phyloP scores from a whole-genome alignment of 768 basidiomycete genomes.

The Xerocomus brunneocitrinus region DNA sequence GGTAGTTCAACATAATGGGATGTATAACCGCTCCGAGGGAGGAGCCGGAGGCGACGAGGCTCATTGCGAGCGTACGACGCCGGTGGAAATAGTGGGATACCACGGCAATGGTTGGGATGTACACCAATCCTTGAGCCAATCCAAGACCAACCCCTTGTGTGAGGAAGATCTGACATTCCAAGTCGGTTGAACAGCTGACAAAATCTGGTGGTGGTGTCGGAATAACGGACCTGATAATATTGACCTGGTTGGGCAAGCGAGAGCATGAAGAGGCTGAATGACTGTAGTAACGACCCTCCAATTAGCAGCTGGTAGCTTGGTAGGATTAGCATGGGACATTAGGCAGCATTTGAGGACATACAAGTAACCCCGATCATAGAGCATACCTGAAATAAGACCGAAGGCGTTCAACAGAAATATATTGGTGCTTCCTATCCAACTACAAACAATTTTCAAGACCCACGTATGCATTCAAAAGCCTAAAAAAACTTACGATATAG shows the following conservation, averaged over 20 bases:
- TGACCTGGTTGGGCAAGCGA: constrained; percentile 39
- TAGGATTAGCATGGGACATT: not conserved
- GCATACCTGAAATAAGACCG: constrained; percentile 40
- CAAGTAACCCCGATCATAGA: constrained; percentile 52
- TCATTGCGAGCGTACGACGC: constrained; percentile 41
- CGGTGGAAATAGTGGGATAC: constrained; percentile 42
- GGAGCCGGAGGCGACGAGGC: constrained; percentile 38
- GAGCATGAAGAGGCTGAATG: constrained; percentile 40
- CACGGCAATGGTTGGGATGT: constrained; percentile 41
- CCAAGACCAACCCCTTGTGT: constrained; percentile 46
- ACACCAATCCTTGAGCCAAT: constrained; percentile 42
- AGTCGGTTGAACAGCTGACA: not conserved
- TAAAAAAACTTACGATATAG: constrained; percentile 13
- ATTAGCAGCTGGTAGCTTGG: constrained; percentile 42
- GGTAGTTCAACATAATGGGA: constrained; percentile 31
- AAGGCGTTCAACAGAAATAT: constrained; percentile 23
- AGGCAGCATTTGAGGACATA: constrained; percentile 8
- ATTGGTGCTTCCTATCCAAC: constrained; percentile 47
- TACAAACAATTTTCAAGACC: constrained; percentile 6
- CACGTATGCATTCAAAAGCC: not conserved
- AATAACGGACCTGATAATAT: constrained; percentile 38
- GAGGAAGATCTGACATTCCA: constrained; percentile 38
- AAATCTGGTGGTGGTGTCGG: not conserved
- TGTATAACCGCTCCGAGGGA: constrained; percentile 25
- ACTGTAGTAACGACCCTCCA: constrained; percentile 41